Percentiles rank a stretch among this genome's conserved stretches.
Evolutionary conservation across 2,329 filamentous ascomycete genomes (phyloP).

Genomic region (Beauveria pseudobassiana): DNA sequence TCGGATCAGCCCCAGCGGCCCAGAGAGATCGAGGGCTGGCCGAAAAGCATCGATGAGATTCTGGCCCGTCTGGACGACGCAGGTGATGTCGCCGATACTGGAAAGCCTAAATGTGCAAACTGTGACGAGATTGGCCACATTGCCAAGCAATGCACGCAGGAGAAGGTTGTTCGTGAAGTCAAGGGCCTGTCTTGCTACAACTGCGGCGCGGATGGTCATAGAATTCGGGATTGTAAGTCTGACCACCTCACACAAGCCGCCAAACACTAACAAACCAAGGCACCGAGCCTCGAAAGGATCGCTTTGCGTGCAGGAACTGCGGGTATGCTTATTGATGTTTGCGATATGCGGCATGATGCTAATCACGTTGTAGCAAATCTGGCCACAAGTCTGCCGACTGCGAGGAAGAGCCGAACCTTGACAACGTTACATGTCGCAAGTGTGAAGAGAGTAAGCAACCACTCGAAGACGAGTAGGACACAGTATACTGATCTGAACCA

Average conservation of each 20-base stretch:
- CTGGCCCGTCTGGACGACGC: constrained; percentile 56
- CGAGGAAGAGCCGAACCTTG: constrained; percentile 53
- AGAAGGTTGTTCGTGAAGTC: constrained; percentile 41
- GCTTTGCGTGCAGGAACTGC: constrained; percentile 62
- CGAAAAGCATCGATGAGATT: constrained; percentile 51
- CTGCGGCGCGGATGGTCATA: constrained; percentile 57
- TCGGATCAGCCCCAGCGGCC: constrained; percentile 48
- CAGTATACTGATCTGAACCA: constrained; percentile 20
- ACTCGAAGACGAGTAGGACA: background rate
- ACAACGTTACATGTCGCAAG: constrained; percentile 57
- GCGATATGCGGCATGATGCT: background rate
- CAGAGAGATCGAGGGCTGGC: constrained; percentile 54
- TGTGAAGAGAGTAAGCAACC: constrained; percentile 50
- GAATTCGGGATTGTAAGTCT: constrained; percentile 58
- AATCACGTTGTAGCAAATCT: constrained; percentile 29
- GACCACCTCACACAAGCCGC: background rate
- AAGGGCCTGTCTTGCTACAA: constrained; percentile 54
- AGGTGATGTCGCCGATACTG: constrained; percentile 54
- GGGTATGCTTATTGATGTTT: constrained; percentile 29
- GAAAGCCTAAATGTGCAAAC: constrained; percentile 53
- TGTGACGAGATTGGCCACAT: constrained; percentile 59
- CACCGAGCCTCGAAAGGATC: constrained; percentile 53
- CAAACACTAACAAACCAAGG: constrained; percentile 30
- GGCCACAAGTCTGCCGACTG: constrained; percentile 46
- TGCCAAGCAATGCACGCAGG: constrained; percentile 51